A percentile compares a stretch with the other conserved stretches of the same genome.
These are phyloP conservation scores for Talaromyces sp. DNA, from an alignment of 2,329 filamentous ascomycete genomes.

Conservation along the genomic window DNA sequence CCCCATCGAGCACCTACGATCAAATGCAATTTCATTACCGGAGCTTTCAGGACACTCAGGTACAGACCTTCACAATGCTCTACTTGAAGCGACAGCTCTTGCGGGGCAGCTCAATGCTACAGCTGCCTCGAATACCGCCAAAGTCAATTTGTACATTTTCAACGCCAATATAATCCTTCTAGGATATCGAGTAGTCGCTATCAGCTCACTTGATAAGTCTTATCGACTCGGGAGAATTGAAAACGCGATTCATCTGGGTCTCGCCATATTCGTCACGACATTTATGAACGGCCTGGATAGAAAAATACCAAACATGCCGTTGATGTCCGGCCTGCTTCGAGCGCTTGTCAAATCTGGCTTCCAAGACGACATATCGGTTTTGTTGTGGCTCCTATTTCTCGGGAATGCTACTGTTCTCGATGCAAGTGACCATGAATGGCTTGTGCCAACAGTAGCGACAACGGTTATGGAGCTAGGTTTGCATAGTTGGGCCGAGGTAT, in stretches of 20 bases:
- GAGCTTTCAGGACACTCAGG: not conserved
- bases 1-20: not conserved
- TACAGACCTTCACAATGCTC: not conserved
- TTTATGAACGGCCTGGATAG: conserved; percentile 17
- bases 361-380: conserved; percentile 3
- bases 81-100: conserved; percentile 6
- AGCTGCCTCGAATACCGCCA: not conserved
- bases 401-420: conserved; percentile 9
- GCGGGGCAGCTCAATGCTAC: conserved; percentile 10
- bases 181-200: conserved; percentile 11
- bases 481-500: conserved; percentile 9
- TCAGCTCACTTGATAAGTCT: conserved; percentile 8
- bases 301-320: conserved; percentile 12
- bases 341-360: not conserved
- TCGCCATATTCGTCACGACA: conserved; percentile 16
- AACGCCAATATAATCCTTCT: conserved; percentile 14
- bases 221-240: conserved; percentile 5
- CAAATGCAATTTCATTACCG: not conserved
- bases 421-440: conserved; percentile 10
- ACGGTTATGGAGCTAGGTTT: conserved; percentile 1
- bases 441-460: conserved; percentile 8
- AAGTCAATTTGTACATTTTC: conserved; percentile 12
- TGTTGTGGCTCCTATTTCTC: conserved; percentile 17
- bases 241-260: conserved; percentile 16
- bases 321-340: conserved; percentile 10